Evolutionary conservation across 2,329 filamentous ascomycete species (phyloP).

Genomic region (Apiospora aurea): DNA sequence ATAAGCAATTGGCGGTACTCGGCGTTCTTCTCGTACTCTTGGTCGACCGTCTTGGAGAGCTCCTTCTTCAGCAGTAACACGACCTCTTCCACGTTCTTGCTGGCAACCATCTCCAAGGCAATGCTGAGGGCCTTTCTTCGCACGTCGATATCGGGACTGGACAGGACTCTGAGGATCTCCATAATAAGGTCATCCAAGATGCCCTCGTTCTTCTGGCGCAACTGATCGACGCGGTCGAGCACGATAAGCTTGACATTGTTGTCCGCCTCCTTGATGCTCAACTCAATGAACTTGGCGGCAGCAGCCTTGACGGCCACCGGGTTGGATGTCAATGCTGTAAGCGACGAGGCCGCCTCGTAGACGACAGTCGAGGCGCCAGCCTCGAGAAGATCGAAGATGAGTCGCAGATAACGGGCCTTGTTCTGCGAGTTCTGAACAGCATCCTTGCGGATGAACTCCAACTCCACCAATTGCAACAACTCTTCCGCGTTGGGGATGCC

Average conservation of each 20-base stretch:
- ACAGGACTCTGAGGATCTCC: conserved; percentile 94
- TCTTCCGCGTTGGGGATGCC: conserved; percentile 94
- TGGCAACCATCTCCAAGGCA: conserved; percentile 96
- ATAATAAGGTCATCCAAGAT: conserved; percentile 93
- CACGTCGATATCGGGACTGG: conserved; percentile 95
- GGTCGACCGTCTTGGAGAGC: conserved; percentile 94
- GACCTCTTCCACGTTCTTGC: conserved; percentile 98
- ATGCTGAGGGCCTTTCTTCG: conserved; percentile 89
- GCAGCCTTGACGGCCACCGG: conserved; percentile 97
- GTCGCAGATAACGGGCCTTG: conserved; percentile 90
- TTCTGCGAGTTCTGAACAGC: conserved; percentile 93
- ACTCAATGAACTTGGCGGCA: conserved; percentile 93
- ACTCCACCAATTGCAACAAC: conserved; percentile 87
- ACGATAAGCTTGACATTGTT: conserved; percentile 99
- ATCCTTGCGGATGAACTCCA: conserved; percentile 98
- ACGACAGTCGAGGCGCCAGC: conserved; percentile 93
- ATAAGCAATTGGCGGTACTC: conserved; percentile 96
- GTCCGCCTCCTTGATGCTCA: conserved; percentile 96
- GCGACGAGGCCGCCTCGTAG: conserved; percentile 94
- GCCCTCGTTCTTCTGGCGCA: conserved; percentile 87
- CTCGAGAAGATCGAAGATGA: conserved; percentile 97
- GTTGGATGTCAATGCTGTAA: conserved; percentile 93
- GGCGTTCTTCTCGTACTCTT: conserved; percentile 98
- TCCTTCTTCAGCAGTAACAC: conserved; percentile 97
- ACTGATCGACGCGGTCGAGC: conserved; percentile 87